Evolutionary conservation across 495 filamentous ascomycete genomes (phyloP).

Genomic region (Articulospora tetracladia): DNA sequence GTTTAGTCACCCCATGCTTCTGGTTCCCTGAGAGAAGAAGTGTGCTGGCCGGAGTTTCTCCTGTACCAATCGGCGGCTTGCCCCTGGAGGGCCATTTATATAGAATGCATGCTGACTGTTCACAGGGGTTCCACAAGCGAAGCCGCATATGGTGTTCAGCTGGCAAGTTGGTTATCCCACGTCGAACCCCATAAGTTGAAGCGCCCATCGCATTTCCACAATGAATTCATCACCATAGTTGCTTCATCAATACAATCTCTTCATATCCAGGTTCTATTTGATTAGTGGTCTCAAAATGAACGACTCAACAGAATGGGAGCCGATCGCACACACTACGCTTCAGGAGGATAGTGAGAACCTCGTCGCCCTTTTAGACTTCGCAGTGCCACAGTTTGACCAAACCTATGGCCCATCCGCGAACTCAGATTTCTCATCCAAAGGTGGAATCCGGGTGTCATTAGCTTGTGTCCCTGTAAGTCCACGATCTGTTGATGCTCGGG

Average conservation of each 20-base stretch:
- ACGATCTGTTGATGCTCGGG: neutral
- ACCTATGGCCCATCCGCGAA: neutral
- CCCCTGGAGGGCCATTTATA: neutral
- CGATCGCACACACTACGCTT: too few relatives aligned
- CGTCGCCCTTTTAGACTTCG: neutral
- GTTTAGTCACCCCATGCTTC: neutral
- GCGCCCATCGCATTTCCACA: too few relatives aligned
- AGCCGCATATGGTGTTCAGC: neutral
- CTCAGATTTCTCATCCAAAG: neutral
- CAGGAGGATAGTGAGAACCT: neutral
- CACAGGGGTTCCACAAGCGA: neutral
- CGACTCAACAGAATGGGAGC: too few relatives aligned
- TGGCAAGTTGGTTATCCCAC: neutral
- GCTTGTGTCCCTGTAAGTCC: slow-evolving; percentile 43
- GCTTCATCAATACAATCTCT: too few relatives aligned
- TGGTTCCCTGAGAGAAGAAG: too few relatives aligned
- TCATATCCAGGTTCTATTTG: too few relatives aligned
- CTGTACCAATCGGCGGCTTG: neutral
- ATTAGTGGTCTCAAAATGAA: too few relatives aligned
- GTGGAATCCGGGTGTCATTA: slow-evolving; percentile 37
- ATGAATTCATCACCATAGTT: too few relatives aligned
- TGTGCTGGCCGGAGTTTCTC: neutral
- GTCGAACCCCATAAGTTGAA: too few relatives aligned
- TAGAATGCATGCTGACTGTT: neutral
- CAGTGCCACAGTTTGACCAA: neutral